Percentiles rank a stretch among this genome's conserved stretches.
phyloP scores from a whole-genome alignment of 441 rosid species.

The Pelargonium citronellum region DNA sequence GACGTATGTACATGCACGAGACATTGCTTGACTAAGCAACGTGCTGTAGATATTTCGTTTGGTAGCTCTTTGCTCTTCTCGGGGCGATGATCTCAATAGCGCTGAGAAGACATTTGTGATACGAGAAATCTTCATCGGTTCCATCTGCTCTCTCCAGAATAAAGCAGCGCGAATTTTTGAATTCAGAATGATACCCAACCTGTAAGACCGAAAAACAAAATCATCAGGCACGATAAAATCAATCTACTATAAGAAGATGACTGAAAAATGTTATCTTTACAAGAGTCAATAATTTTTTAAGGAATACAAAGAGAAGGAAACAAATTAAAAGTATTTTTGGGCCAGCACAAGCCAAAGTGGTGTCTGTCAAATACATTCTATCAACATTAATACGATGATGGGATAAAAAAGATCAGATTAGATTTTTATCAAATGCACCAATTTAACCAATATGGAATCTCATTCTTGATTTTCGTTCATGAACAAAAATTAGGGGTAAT shows the following conservation, averaged over 20 bases:
- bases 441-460: not conserved
- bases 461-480: not conserved
- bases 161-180: conserved; percentile 58
- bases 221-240: not conserved
- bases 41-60: conserved; percentile 30
- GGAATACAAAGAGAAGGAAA: not conserved
- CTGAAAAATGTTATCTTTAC: not conserved
- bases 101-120: conserved; percentile 66
- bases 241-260: not conserved
- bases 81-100: conserved; percentile 80
- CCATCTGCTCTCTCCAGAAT: conserved; percentile 64
- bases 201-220: conserved; percentile 22
- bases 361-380: not conserved
- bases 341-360: not conserved
- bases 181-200: conserved; percentile 60
- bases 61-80: conserved; percentile 38
- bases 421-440: not conserved
- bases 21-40: conserved; percentile 8
- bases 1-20: conserved; percentile 12
- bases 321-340: no score
- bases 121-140: conserved; percentile 71
- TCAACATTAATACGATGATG: not conserved
- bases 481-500: not conserved
- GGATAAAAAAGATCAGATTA: no score
- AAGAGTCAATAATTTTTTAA: not conserved